Percentiles rank a stretch among this genome's conserved stretches.
phyloP scores from a whole-genome alignment of 2,329 filamentous ascomycete genomes.

The Hypoxylon sp. region DNA sequence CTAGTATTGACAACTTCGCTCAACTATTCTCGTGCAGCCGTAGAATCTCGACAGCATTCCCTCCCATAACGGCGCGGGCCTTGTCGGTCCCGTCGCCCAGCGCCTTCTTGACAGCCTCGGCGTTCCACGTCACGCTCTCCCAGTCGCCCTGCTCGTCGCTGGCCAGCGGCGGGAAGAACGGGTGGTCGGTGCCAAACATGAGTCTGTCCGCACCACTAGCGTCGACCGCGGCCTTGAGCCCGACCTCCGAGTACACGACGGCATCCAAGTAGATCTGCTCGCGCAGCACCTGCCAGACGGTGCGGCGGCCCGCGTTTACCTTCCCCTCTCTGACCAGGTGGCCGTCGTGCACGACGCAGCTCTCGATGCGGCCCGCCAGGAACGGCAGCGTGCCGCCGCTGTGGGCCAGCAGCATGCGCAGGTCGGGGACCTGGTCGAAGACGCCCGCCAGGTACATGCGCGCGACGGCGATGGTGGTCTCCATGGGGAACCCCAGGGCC shows the following conservation, averaged over 20 bases:
- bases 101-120: conserved; percentile 50
- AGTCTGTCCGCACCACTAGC: conserved; percentile 76
- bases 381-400: conserved; percentile 91
- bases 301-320: conserved; percentile 60
- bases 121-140: conserved; percentile 74
- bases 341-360: conserved; percentile 85
- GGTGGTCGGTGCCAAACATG: conserved; percentile 86
- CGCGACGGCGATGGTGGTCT: conserved; percentile 90
- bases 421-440: conserved; percentile 77
- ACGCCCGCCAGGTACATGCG: conserved; percentile 89
- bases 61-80: conserved; percentile 49
- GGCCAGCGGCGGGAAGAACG: conserved; percentile 83
- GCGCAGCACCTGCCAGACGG: conserved; percentile 67
- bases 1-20: not conserved
- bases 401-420: conserved; percentile 85
- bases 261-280: conserved; percentile 90
- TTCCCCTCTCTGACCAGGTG: conserved; percentile 75
- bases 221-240: conserved; percentile 76
- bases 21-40: conserved; percentile 44
- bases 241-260: conserved; percentile 83
- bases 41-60: conserved; percentile 49
- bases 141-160: conserved; percentile 72
- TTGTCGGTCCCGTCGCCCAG: conserved; percentile 47
- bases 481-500: conserved; percentile 88
- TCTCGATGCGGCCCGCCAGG: conserved; percentile 87